Evolutionary conservation across 352 stramenopile genomes (phyloP).

Genomic region (Globisporangium camurandrum): DNA sequence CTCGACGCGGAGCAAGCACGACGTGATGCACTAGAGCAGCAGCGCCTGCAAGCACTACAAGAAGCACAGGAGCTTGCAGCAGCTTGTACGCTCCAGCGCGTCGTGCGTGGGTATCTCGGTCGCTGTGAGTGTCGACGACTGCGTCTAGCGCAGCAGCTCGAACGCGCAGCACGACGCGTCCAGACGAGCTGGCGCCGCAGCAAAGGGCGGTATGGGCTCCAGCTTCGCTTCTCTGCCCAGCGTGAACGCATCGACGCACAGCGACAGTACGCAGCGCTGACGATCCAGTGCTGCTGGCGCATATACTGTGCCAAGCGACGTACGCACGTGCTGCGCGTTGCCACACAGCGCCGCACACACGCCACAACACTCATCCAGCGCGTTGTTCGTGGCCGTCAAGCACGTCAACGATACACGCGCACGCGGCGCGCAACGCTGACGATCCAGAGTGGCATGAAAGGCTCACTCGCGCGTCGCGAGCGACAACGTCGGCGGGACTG

Average conservation of each 20-base stretch:
- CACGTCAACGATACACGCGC: slow-evolving; percentile 12
- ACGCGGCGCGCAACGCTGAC: slow-evolving; percentile 19
- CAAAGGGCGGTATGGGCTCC: slow-evolving; percentile 30
- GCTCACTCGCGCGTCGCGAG: slow-evolving; percentile 23
- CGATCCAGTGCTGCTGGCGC: slow-evolving; percentile 33
- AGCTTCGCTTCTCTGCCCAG: slow-evolving; percentile 42
- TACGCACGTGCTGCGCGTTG: neutral
- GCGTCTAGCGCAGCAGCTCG: slow-evolving; percentile 11
- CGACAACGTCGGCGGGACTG: slow-evolving; percentile 9
- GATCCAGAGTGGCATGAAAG: slow-evolving; percentile 39
- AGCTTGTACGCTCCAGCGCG: slow-evolving; percentile 27
- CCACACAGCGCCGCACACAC: neutral
- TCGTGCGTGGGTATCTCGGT: slow-evolving; percentile 28
- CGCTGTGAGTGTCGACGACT: slow-evolving; percentile 16
- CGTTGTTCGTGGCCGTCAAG: slow-evolving; percentile 16
- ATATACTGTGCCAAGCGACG: slow-evolving; percentile 14
- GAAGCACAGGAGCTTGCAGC: slow-evolving; percentile 11
- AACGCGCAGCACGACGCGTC: slow-evolving; percentile 28
- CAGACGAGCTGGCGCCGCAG: slow-evolving; percentile 46
- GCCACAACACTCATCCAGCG: slow-evolving; percentile 35
- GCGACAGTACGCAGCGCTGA: slow-evolving; percentile 19
- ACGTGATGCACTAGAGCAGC: slow-evolving; percentile 16
- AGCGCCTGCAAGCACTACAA: slow-evolving; percentile 9
- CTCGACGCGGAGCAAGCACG: slow-evolving; percentile 23
- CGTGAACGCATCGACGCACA: slow-evolving; percentile 24